Percentiles rank a stretch among this genome's conserved stretches.
Evolutionary conservation across 2,329 filamentous ascomycete species (phyloP).

Genomic region (Trichophaea hybrida): DNA sequence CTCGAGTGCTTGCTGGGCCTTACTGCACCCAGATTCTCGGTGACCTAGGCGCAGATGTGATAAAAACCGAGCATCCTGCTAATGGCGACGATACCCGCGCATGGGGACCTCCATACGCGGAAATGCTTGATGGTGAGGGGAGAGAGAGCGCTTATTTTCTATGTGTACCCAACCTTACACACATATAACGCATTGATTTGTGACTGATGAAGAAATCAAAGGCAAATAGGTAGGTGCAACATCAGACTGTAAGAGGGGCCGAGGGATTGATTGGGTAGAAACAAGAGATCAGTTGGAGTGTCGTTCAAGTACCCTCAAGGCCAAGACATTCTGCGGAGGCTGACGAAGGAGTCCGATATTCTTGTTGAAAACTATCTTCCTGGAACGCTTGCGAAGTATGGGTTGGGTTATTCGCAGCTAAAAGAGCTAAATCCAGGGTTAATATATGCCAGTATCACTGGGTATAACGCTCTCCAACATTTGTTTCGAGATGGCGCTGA

Average conservation of each 20-base stretch:
- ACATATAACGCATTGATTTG: neutral
- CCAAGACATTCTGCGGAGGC: constrained; percentile 70
- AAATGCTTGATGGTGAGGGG: constrained; percentile 48
- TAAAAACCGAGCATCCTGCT: constrained; percentile 90
- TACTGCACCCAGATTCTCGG: constrained; percentile 83
- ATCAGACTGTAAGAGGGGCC: neutral
- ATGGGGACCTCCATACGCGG: constrained; percentile 92
- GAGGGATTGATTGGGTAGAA: constrained; percentile 39
- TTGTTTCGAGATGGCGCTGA: neutral
- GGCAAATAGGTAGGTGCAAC: neutral
- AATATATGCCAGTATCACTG: constrained; percentile 92
- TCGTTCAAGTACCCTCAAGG: constrained; percentile 79
- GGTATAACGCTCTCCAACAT: constrained; percentile 40
- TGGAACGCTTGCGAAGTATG: constrained; percentile 75
- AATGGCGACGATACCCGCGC: constrained; percentile 87
- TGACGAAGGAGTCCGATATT: constrained; percentile 75
- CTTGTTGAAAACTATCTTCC: constrained; percentile 96
- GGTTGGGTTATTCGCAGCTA: constrained; percentile 73
- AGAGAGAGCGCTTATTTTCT: constrained; percentile 85
- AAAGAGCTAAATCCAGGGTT: constrained; percentile 67
- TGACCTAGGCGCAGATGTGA: constrained; percentile 88
- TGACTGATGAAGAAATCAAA: neutral
- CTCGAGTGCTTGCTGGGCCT: constrained; percentile 69
- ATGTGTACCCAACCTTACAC: constrained; percentile 41
- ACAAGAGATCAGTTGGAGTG: constrained; percentile 86